Base-by-base conservation (phyloP, 768 basidiomycete genomes). In the Termitomyces titanicus region DNA sequence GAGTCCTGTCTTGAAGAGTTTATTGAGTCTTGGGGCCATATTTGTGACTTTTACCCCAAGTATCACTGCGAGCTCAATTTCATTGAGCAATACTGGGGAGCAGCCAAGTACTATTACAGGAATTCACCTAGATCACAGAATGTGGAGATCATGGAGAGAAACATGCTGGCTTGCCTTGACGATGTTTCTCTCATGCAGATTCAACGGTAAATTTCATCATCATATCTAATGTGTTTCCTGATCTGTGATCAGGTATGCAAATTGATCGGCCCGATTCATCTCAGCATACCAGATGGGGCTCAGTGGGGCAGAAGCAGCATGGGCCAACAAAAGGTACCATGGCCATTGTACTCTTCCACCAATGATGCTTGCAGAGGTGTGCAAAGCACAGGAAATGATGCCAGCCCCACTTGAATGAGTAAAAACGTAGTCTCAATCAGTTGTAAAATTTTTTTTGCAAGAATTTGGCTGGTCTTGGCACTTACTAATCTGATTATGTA, bases 21-120 rank as follows among this genome's bases (percentile, higher is more conserved):
- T 17, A 66, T 68, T 51, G 55, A 60, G 17, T 49, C 51, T 0
- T 34, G 60, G 0, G 73, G 73, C 2, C 59, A 72, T 51, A 37
- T 63, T 18, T 63, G 65, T 54, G 54, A 74, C 15, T 76, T 76
- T 55, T 64, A 72, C 13, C 74, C 70, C 0, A 75, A 77, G 52
- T 78, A 71, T 39, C 60, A 63, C 29, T 29, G 29, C 29, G 29
- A 29, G 29, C 29, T 29, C 29, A 29, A 29, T 42, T 57, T 54
- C 24, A 60, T 63, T 38, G 62, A 63, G 37, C 42, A 59, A 50
- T 64, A 62, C 39, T 64, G 75, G 73, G 68, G 75, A 2, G 61
- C 57, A 44, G 68, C 68, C 13, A 79, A 78, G 56, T 56, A 55
- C 10, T 18, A 42, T 2, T 76, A 78, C 56, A 57, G 70, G 1